Evolutionary conservation across 371 early-diverging fungal species (phyloP).

Genomic region (Mortierella sp.): DNA sequence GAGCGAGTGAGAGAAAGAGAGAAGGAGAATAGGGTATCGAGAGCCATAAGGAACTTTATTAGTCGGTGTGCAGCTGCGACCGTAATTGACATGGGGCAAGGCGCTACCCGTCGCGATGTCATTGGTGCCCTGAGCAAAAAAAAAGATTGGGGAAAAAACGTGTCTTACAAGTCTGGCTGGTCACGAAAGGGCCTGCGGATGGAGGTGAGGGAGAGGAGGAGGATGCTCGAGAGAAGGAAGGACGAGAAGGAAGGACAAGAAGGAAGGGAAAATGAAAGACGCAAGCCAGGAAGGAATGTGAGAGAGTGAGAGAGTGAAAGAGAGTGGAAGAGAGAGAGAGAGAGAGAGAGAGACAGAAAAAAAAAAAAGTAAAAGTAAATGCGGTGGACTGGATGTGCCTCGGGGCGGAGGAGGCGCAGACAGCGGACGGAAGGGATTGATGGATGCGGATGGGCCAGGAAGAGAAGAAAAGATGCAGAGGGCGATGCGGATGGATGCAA

Average conservation of each 20-base stretch:
- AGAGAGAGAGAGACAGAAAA: no score
- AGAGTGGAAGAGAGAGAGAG: no score
- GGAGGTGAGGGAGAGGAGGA: neutral
- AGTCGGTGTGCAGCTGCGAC: neutral
- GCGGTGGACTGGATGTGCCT: no score
- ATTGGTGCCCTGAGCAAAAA: constrained; percentile 2
- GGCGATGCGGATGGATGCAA: no score
- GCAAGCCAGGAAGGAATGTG: neutral
- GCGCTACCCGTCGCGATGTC: neutral
- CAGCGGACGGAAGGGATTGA: no score
- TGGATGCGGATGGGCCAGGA: no score
- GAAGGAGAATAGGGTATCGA: neutral
- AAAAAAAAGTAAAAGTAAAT: no score
- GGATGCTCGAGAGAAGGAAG: neutral
- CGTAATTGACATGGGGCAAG: neutral
- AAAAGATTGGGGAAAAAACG: neutral
- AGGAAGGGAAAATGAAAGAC: neutral
- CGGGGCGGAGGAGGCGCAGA: no score
- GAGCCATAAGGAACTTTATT: neutral
- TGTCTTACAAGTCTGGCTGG: neutral
- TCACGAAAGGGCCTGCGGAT: neutral
- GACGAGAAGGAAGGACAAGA: neutral
- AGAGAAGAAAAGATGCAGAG: no score
- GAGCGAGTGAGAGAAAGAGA: constrained; percentile 2
- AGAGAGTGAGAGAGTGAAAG: no score